Conservation (phyloP, 768 basidiomycete genomes). For the Podaxis sp. region DNA sequence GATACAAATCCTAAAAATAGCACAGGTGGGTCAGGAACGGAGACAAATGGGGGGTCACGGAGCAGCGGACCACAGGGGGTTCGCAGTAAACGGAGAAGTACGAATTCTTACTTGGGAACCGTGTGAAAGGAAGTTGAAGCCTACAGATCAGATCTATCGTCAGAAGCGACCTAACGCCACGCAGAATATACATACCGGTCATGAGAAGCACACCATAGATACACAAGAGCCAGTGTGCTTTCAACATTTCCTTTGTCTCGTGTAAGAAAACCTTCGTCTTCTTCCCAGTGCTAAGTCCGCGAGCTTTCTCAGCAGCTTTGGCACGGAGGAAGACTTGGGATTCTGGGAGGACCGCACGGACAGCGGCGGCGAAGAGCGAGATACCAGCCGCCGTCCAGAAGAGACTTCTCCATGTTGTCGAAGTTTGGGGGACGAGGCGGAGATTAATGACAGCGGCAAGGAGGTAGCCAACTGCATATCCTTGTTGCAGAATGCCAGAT, state of each 20-base stretch:
- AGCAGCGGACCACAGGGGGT: background rate
- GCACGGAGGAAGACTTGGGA: conserved; percentile 70
- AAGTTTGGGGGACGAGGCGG: conserved; percentile 48
- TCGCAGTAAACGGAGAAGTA: background rate
- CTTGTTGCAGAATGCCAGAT: conserved; percentile 84
- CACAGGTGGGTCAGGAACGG: conserved; percentile 4
- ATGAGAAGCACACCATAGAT: conserved; percentile 85
- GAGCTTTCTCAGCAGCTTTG: conserved; percentile 52
- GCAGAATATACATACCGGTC: conserved; percentile 44
- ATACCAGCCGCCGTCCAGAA: conserved; percentile 83
- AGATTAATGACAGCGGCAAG: conserved; percentile 84
- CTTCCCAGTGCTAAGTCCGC: conserved; percentile 52
- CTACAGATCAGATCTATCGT: conserved; percentile 27
- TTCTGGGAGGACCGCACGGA: conserved; percentile 76
- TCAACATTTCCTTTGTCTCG: conserved; percentile 77
- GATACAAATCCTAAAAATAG: conserved; percentile 63
- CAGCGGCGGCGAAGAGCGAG: conserved; percentile 62
- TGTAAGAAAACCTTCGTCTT: conserved; percentile 73
- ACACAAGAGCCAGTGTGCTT: conserved; percentile 77
- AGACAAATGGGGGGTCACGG: background rate
- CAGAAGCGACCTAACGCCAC: background rate
- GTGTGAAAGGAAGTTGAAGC: conserved; percentile 79
- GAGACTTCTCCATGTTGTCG: conserved; percentile 64
- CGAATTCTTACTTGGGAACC: conserved; percentile 53
- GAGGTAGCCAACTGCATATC: conserved; percentile 84